Base-by-base conservation (phyloP, 1,284 basidiomycete species). In the Tilletia horrida region DNA sequence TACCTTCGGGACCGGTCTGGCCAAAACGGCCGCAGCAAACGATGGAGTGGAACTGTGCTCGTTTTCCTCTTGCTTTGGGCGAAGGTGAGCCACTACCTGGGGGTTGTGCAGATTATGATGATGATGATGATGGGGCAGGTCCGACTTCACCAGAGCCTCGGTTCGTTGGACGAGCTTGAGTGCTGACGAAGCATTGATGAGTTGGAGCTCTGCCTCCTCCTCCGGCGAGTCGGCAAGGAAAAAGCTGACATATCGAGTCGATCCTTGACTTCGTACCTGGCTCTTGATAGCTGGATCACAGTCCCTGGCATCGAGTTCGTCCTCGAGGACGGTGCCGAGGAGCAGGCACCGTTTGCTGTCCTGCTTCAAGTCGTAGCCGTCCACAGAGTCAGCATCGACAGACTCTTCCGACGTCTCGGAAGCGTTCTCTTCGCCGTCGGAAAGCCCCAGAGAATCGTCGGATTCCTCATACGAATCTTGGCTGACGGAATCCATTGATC, bases 301-400 rank as follows among this genome's bases (percentile, higher is more conserved):
- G 35, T 40, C 35, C 35, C 4, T 40, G 35, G 35, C 35, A 35
- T 14, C 55, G 29, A 29, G 27, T 16, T 31, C 55, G 31, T 25
- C 50, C 50, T 55, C 50, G 21, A 59, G 16, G 14, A 59, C 55
- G 55, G 55, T 59, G 31, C 55, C 55, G 55, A 59, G 55, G n/a
- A 59, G 55, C n/a, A 31, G 55, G 27, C 29, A 59, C 4, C 55
- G 29, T n/a, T 29, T 21, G 6, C 35, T 4, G 35, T 35, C 55
- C 35, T 59, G 55, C 29, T 21, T 29, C 14, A 59, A 27, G 18
- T 59, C 55, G n/a, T 59, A 25, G 27, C 27, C 27, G n/a, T 59
- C 55, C 27, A 52, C 11, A 27, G 11, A 25, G 13, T 52, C 50
- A n/a, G 18, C 47, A 11, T 52, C 21, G 50, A 27, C 21, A 27